Conservation (phyloP, 2,329 filamentous ascomycete species). For the Botrytis paeoniae region DNA sequence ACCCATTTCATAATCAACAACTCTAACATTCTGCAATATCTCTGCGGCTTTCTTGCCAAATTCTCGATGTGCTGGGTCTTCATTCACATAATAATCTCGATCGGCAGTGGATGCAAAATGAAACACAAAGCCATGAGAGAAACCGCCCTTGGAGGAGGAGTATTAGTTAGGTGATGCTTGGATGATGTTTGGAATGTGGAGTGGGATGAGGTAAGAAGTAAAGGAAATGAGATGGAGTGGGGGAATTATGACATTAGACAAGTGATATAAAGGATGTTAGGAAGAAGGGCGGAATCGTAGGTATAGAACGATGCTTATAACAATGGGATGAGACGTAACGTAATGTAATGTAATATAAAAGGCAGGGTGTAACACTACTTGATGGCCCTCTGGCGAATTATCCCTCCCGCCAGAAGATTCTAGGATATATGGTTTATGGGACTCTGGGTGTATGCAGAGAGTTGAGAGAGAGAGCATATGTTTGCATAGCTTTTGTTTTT, state of each 20-base stretch:
- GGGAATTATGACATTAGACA: neutral
- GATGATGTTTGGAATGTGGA: neutral
- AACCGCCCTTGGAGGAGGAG: slow-evolving; percentile 48
- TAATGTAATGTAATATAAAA: too few relatives aligned
- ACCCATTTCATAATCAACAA: slow-evolving; percentile 59
- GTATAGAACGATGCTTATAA: too few relatives aligned
- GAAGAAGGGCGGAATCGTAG: neutral
- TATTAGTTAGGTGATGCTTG: neutral
- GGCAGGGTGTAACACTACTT: slow-evolving; percentile 45
- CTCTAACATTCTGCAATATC: slow-evolving; percentile 51
- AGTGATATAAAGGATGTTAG: neutral
- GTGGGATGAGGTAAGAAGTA: neutral
- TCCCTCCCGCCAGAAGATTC: slow-evolving; percentile 57
- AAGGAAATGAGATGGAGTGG: neutral
- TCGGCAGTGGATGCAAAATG: slow-evolving; percentile 64
- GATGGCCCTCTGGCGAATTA: slow-evolving; percentile 58
- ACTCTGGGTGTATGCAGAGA: slow-evolving; percentile 57
- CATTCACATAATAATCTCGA: slow-evolving; percentile 63
- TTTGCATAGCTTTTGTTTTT: slow-evolving; percentile 47
- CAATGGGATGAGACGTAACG: neutral
- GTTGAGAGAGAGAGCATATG: slow-evolving; percentile 56
- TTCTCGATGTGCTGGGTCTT: slow-evolving; percentile 60
- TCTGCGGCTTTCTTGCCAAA: slow-evolving; percentile 53
- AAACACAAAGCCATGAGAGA: slow-evolving; percentile 67
- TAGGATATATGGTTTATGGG: slow-evolving; percentile 58